phyloP scores from a whole-genome alignment of 495 filamentous ascomycete genomes.

The Penicillium longicatenatum region DNA sequence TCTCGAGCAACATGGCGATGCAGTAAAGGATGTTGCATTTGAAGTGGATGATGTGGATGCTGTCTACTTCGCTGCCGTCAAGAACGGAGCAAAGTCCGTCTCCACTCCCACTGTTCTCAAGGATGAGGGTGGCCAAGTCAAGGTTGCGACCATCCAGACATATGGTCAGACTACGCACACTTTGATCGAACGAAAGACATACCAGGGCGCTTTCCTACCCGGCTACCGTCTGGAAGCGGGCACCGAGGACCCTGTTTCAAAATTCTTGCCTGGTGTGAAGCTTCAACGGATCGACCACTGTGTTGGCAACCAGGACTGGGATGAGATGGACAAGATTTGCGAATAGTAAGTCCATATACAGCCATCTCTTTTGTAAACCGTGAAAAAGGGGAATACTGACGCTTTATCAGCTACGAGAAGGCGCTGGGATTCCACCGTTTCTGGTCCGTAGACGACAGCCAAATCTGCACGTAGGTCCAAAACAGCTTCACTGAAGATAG shows the following conservation, averaged over 20 bases:
- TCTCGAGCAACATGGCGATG: slow-evolving; percentile 81
- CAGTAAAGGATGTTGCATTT: slow-evolving; percentile 88
- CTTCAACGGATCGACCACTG: slow-evolving; percentile 85
- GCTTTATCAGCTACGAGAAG: slow-evolving; percentile 66
- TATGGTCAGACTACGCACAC: slow-evolving; percentile 95
- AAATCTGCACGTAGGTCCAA: slow-evolving; percentile 68
- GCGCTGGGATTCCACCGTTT: slow-evolving; percentile 92
- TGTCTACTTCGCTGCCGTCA: slow-evolving; percentile 69
- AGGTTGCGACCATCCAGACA: slow-evolving; percentile 74
- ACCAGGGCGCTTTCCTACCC: slow-evolving; percentile 76
- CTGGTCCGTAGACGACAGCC: slow-evolving; percentile 87
- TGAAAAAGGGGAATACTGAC: slow-evolving; percentile 30
- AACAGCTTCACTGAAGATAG: too few relatives aligned
- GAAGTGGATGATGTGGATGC: slow-evolving; percentile 82
- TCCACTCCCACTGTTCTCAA: slow-evolving; percentile 52
- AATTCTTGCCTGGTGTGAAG: slow-evolving; percentile 58
- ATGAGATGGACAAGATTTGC: slow-evolving; percentile 80
- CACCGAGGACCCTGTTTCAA: slow-evolving; percentile 48
- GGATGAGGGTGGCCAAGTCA: slow-evolving; percentile 56
- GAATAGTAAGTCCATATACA: slow-evolving; percentile 55
- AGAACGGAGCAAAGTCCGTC: slow-evolving; percentile 67
- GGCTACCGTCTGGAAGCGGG: slow-evolving; percentile 62
- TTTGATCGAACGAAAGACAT: slow-evolving; percentile 66
- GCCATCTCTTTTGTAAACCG: background rate
- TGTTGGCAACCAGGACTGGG: slow-evolving; percentile 92